phyloP scores from a whole-genome alignment of 2,329 filamentous ascomycete genomes.

The Pseudocercospora macadamiae region DNA sequence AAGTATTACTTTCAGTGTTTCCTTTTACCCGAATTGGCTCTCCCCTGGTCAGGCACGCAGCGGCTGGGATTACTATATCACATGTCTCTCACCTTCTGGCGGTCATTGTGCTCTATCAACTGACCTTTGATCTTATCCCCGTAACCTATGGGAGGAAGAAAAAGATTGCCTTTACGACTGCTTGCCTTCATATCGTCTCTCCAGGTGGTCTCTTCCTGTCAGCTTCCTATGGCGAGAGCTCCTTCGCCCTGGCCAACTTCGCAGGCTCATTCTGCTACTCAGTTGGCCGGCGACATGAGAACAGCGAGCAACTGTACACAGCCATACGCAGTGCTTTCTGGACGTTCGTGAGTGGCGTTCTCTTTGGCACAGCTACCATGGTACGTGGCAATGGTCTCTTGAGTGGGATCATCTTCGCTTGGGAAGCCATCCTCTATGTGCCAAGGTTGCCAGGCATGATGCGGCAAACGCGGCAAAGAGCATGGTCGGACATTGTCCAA shows the following conservation, averaged over 20 bases:
- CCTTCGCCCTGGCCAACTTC: constrained; percentile 79
- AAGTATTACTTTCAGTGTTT: constrained; percentile 34
- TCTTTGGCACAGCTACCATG: constrained; percentile 71
- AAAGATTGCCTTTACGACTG: constrained; percentile 67
- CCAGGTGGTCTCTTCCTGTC: constrained; percentile 89
- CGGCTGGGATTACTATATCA: constrained; percentile 68
- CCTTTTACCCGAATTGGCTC: constrained; percentile 21
- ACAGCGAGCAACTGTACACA: constrained; percentile 25
- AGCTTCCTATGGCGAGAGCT: constrained; percentile 79
- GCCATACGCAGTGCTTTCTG: constrained; percentile 32
- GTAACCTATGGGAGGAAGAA: constrained; percentile 35
- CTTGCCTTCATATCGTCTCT: constrained; percentile 77
- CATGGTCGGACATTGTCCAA: constrained; percentile 15
- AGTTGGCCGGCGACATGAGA: constrained; percentile 36
- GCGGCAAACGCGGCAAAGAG: constrained; percentile 27
- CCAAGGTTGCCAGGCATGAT: constrained; percentile 46
- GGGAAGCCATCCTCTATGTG: constrained; percentile 56
- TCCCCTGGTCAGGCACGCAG: constrained; percentile 38
- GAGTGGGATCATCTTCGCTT: constrained; percentile 75
- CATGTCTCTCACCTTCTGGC: constrained; percentile 77
- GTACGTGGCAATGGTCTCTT: constrained; percentile 87
- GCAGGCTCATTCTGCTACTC: constrained; percentile 71
- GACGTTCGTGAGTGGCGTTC: constrained; percentile 33
- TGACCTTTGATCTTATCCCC: constrained; percentile 62
- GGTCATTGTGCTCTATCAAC: constrained; percentile 69